Evolutionary conservation across 352 stramenopile species (phyloP).

Genomic region (Plasmopara muralis): DNA sequence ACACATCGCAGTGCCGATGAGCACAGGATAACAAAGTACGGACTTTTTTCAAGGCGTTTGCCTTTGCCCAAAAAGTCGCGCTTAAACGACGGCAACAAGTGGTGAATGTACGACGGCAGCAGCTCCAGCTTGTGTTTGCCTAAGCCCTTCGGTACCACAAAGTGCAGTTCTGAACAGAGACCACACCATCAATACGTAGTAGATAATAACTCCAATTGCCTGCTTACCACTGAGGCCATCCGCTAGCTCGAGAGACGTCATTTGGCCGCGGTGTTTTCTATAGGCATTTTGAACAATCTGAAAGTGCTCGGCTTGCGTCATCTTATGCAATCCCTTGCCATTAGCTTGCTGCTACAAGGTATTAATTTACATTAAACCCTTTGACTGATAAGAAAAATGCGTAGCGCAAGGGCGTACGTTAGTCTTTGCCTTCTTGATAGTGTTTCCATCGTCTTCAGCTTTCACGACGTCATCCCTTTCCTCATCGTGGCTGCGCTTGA

Average conservation of each 20-base stretch:
- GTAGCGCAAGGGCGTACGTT: constrained; percentile 3
- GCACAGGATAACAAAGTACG: constrained; percentile 88
- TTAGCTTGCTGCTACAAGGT: constrained; percentile 19
- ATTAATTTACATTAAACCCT: constrained; percentile 1
- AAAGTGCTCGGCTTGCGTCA: constrained; percentile 69
- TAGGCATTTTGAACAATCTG: constrained; percentile 79
- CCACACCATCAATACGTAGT: neutral
- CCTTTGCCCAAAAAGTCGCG: constrained; percentile 65
- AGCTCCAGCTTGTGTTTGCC: constrained; percentile 78
- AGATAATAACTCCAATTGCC: neutral
- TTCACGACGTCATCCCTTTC: constrained; percentile 10
- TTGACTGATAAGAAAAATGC: neutral
- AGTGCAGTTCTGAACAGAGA: constrained; percentile 49
- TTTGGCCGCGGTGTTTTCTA: constrained; percentile 61
- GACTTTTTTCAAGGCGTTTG: constrained; percentile 83
- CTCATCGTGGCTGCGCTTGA: constrained; percentile 46
- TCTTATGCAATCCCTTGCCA: constrained; percentile 71
- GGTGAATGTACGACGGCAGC: constrained; percentile 65
- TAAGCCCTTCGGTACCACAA: constrained; percentile 47
- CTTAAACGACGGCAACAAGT: constrained; percentile 70
- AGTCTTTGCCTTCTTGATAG: constrained; percentile 53
- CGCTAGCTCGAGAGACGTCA: constrained; percentile 79
- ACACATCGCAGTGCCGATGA: constrained; percentile 88
- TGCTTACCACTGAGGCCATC: constrained; percentile 64
- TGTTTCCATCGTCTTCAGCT: constrained; percentile 6